Evolutionary conservation across 139 green algal genomes (phyloP), one percentile per base, ranked within the genome.

Genomic region (Pseudopediastrum boryanum): DNA sequence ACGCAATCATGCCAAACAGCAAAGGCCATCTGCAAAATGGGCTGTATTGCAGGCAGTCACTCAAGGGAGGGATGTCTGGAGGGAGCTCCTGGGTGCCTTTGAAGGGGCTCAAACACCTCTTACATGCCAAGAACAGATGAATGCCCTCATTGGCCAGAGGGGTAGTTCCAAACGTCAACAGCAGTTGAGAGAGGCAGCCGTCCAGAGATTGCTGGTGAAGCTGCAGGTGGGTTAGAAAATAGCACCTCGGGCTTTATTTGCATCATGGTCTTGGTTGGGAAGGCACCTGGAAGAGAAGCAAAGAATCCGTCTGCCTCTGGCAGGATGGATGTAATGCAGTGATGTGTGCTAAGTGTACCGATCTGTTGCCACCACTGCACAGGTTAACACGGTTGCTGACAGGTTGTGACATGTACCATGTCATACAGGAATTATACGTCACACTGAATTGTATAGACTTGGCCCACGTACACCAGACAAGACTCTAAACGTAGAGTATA

Each of bases 41-140:
- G 7, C 23, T 33, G n/a, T 56, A 19, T 23, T 64, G 31, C 46
- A 76, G 69, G 69, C 69, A 13, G 48, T 64, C 48, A 50, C 69
- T 38, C 35, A 5, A 27, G 69, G 69, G 25, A 23, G 63, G 8
- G 36, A 46, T 25, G 25, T 76, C 21, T 48, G 46, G 69, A 33
- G 64, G 13, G 31, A 51, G 29, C 46, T 65, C 33, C 31, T 64
- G 19, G 48, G 29, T 1, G 6, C 12, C 4, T 33, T 36, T 9
- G 31, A 19, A 48, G 46, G 46, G 13, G 9, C 31, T 23, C 50
- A 65, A n/a, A 19, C 46, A 25, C 29, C 27, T 35, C 48, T 76
- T 48, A 35, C 10, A 35, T 41, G 29, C 12, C 69, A 65, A 35
- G 69, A 64, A 31, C 67, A 75, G 42, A 3, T 75, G 67, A 16